Conservation (phyloP, 169 alveolate genomes). For the Ichthyophthirius multifiliis region DNA sequence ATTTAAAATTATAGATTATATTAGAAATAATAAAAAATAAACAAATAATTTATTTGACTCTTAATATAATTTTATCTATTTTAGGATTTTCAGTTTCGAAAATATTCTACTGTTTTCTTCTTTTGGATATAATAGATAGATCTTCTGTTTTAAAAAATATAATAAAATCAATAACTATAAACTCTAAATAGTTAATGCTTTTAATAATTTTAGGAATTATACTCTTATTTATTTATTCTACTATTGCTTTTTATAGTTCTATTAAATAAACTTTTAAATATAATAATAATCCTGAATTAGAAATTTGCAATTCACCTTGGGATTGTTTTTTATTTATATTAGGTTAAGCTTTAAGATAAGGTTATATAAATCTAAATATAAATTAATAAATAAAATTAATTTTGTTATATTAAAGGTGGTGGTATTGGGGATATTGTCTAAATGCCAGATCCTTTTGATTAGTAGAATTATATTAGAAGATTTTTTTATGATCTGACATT, state of each 20-base stretch:
- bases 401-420: slow-evolving; percentile 10
- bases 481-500: slow-evolving; percentile 43
- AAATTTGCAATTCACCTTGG: slow-evolving; percentile 3
- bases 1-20: not conserved
- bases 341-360: slow-evolving; percentile 22
- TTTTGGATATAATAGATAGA: slow-evolving; percentile 38
- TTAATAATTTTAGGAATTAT: slow-evolving; percentile 36
- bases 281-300: not conserved
- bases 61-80: not conserved
- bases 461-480: slow-evolving; percentile 24
- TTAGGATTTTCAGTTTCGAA: slow-evolving; percentile 14
- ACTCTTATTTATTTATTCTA: slow-evolving; percentile 19
- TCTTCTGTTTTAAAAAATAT: slow-evolving; percentile 34
- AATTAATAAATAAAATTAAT: not conserved
- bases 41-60: not conserved
- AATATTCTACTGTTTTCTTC: slow-evolving; percentile 23
- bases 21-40: not conserved
- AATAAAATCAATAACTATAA: slow-evolving; percentile 20
- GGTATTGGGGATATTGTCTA: slow-evolving; percentile 36
- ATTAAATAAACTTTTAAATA: slow-evolving; percentile 5
- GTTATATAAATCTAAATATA: not conserved
- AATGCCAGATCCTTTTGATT: slow-evolving; percentile 24
- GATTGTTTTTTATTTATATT: slow-evolving; percentile 30
- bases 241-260: slow-evolving; percentile 17
- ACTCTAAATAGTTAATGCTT: slow-evolving; percentile 15